Conservation (phyloP, 768 basidiomycete genomes). For the Filobasidium wieringae region DNA sequence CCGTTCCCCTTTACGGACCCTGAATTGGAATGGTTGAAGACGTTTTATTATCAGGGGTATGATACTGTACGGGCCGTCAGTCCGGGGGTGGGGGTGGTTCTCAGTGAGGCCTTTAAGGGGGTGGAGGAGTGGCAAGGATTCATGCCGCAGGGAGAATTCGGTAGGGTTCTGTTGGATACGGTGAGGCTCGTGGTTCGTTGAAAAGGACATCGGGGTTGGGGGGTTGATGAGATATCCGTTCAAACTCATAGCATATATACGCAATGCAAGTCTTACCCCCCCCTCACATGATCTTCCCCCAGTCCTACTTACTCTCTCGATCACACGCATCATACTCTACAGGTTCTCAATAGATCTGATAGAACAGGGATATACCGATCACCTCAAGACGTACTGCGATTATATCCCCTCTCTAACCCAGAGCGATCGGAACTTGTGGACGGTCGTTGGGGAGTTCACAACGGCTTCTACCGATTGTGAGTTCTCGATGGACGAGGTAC, state of each 20-base stretch:
- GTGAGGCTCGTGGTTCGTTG: slow-evolving; percentile 22
- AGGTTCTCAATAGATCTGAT: slow-evolving; percentile 15
- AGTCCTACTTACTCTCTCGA: neutral
- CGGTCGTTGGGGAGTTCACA: slow-evolving; percentile 79
- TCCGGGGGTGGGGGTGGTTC: slow-evolving; percentile 17
- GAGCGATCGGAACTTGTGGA: slow-evolving; percentile 54
- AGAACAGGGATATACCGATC: slow-evolving; percentile 25
- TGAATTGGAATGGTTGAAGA: slow-evolving; percentile 21
- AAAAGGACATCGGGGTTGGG: no score
- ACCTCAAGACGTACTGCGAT: slow-evolving; percentile 27
- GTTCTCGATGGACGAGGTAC: neutral
- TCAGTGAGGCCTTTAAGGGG: slow-evolving; percentile 30
- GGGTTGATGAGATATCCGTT: neutral
- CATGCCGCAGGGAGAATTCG: slow-evolving; percentile 22
- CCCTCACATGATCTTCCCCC: neutral
- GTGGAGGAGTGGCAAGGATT: slow-evolving; percentile 27
- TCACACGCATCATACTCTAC: neutral
- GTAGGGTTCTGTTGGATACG: slow-evolving; percentile 31
- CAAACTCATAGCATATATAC: slow-evolving; percentile 29
- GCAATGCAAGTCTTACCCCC: slow-evolving; percentile 31
- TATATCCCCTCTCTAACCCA: slow-evolving; percentile 17
- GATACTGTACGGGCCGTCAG: slow-evolving; percentile 10
- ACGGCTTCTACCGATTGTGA: slow-evolving; percentile 52
- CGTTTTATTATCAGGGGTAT: slow-evolving; percentile 28
- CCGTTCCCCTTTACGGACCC: slow-evolving; percentile 23